Conservation (phyloP, 2,329 filamentous ascomycete species). For the Cladosporium colombiae region DNA sequence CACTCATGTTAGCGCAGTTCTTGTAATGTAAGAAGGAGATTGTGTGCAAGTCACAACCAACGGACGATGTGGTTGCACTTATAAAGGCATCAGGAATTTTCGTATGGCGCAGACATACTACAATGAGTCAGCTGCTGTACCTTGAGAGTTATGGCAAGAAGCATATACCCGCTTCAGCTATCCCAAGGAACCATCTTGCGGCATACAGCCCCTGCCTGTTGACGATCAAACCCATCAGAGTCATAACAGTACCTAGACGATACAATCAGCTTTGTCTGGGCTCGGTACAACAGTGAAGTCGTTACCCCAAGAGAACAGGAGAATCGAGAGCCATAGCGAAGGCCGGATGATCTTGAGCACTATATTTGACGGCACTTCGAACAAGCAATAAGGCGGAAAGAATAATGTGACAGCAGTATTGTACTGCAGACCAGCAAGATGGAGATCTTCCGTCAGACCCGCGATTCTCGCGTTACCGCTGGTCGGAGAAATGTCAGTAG, state of each 20-base stretch:
- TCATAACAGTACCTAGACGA: not conserved
- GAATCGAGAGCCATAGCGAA: slow-evolving; percentile 27
- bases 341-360: slow-evolving; percentile 29
- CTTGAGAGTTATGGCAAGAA: not conserved
- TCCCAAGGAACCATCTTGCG: slow-evolving; percentile 22
- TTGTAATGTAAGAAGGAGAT: not conserved
- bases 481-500: slow-evolving; percentile 2
- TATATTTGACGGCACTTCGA: slow-evolving; percentile 36
- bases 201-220: slow-evolving; percentile 24
- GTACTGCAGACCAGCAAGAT: slow-evolving; percentile 50
- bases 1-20: not conserved
- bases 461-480: slow-evolving; percentile 33
- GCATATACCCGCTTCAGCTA: slow-evolving; percentile 25
- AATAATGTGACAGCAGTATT: slow-evolving; percentile 64
- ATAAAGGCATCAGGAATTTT: not conserved
- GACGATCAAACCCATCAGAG: slow-evolving; percentile 25
- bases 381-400: slow-evolving; percentile 51
- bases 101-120: not conserved
- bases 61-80: not conserved
- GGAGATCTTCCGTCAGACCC: slow-evolving; percentile 27
- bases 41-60: not conserved
- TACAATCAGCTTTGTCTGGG: not conserved
- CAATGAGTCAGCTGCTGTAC: not conserved
- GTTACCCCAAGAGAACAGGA: slow-evolving; percentile 29
- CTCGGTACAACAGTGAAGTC: not conserved